Conservation (phyloP, 1,284 basidiomycete species). For the Cerioporus squamosus region DNA sequence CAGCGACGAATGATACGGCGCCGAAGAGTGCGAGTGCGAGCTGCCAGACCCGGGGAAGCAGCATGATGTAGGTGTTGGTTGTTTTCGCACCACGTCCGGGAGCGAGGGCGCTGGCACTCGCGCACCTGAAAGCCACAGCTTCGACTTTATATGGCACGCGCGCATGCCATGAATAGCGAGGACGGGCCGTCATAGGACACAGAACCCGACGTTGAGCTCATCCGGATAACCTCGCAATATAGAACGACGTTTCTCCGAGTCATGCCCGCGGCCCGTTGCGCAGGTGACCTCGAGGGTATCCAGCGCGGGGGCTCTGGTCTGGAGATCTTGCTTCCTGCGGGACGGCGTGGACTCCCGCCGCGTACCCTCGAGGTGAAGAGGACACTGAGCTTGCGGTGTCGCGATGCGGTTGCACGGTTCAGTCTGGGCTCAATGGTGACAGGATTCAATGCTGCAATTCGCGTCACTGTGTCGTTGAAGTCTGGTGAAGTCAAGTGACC, state of each 20-base stretch:
- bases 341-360: too few species aligned
- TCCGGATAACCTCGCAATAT: conserved; percentile 4
- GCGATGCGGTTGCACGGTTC: too few species aligned
- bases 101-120: too few species aligned
- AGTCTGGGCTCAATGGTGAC: too few species aligned
- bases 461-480: too few species aligned
- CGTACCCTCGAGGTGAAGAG: too few species aligned
- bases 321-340: not conserved
- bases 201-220: not conserved
- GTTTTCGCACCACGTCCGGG: too few species aligned
- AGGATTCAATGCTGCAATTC: too few species aligned
- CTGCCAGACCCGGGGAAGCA: not conserved
- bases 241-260: conserved; percentile 5
- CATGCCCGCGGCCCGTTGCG: not conserved
- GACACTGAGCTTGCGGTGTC: too few species aligned
- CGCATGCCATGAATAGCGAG: conserved; percentile 8
- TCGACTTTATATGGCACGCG: not conserved
- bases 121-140: too few species aligned
- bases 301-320: not conserved
- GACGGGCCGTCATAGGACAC: conserved; percentile 1
- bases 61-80: not conserved
- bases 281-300: conserved; percentile 3
- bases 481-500: too few species aligned
- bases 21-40: not conserved
- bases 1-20: not conserved